Evolutionary conservation across 1,284 basidiomycete species (phyloP).

Genomic region (Sporisorium scitamineum): DNA sequence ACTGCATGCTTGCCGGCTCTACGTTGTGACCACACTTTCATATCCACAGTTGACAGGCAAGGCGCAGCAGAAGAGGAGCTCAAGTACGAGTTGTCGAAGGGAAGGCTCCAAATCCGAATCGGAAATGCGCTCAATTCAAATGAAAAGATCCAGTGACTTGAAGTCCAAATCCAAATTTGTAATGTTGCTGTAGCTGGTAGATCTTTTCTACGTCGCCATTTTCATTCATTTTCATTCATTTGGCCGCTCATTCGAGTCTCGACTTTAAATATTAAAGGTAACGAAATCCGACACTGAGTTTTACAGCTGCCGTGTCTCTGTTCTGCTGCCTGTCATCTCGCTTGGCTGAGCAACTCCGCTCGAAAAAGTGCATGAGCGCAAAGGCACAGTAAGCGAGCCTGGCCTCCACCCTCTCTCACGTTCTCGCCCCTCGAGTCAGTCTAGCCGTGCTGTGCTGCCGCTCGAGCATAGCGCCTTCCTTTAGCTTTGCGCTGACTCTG

Average conservation of each 20-base stretch:
- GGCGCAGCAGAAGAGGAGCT: too few relatives aligned
- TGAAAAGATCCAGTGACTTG: not conserved
- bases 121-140: not conserved
- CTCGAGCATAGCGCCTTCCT: not conserved
- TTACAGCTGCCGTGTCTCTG: too few relatives aligned
- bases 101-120: not conserved
- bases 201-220: constrained; percentile 46
- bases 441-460: not conserved
- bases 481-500: not conserved
- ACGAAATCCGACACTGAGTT: too few relatives aligned
- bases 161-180: not conserved
- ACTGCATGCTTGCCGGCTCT: not conserved
- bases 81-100: too few relatives aligned
- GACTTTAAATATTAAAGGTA: too few relatives aligned
- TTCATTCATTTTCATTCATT: too few relatives aligned
- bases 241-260: not conserved
- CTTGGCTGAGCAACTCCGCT: constrained; percentile 21
- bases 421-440: not conserved
- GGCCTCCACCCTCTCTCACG: not conserved
- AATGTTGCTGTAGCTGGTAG: constrained; percentile 21
- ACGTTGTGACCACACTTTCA: not conserved
- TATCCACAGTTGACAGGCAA: not conserved
- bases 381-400: not conserved
- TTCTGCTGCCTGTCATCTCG: constrained; percentile 1
- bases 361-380: not conserved